Evolutionary conservation across 768 basidiomycete species (phyloP).

Genomic region (Xerocomellus dryophilus): DNA sequence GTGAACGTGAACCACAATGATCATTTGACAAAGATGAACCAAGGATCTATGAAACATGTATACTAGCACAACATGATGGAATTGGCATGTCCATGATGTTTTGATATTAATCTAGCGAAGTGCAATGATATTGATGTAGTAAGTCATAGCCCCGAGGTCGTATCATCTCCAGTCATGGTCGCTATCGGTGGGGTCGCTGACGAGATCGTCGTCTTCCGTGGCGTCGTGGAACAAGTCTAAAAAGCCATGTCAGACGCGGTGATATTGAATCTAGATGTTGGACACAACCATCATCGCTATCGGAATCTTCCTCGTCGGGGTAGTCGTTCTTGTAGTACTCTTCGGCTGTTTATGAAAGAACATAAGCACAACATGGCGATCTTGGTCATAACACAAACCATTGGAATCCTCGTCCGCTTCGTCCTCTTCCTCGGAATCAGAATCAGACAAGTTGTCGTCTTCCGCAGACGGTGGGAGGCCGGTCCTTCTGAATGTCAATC

Average conservation of each 20-base stretch:
- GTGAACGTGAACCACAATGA: slow-evolving; percentile 3
- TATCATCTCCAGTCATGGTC: slow-evolving; percentile 36
- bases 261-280: slow-evolving; percentile 1
- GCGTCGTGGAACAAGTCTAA: slow-evolving; percentile 60
- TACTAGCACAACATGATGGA: slow-evolving; percentile 14
- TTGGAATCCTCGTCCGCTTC: slow-evolving; percentile 85
- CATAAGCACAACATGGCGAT: not conserved
- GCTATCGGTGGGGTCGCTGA: slow-evolving; percentile 29
- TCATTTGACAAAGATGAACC: not conserved
- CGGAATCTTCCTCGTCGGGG: slow-evolving; percentile 62
- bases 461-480: slow-evolving; percentile 59
- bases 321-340: slow-evolving; percentile 86
- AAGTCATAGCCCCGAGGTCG: not conserved
- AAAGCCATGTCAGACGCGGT: not conserved
- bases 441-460: slow-evolving; percentile 53
- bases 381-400: slow-evolving; percentile 40
- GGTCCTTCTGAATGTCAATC: slow-evolving; percentile 40
- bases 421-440: slow-evolving; percentile 66
- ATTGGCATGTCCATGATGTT: slow-evolving; percentile 17
- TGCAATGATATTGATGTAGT: slow-evolving; percentile 17
- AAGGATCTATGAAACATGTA: slow-evolving; percentile 16
- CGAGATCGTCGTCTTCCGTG: slow-evolving; percentile 47
- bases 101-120: slow-evolving; percentile 18
- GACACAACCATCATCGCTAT: slow-evolving; percentile 40
- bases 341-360: slow-evolving; percentile 49